Conservation (phyloP, 495 filamentous ascomycete species). For the Penicillium bovifimosum region DNA sequence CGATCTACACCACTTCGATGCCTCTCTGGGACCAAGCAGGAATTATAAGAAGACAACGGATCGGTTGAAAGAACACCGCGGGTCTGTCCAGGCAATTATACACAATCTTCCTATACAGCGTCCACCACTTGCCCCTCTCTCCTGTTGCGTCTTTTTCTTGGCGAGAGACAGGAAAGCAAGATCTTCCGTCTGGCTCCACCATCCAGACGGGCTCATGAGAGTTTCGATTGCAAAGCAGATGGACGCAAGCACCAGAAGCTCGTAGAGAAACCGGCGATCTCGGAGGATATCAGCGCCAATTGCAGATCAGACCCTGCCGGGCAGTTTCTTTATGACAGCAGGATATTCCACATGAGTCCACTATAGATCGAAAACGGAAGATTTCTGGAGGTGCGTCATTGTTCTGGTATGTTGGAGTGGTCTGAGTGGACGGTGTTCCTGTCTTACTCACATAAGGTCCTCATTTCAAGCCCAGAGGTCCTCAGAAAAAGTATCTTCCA, state of each 20-base stretch:
- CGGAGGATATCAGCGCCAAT: not conserved
- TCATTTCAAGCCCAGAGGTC: not conserved
- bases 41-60: no score
- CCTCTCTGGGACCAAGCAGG: no score
- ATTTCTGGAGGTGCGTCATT: slow-evolving; percentile 8
- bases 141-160: slow-evolving; percentile 9
- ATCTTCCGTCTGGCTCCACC: not conserved
- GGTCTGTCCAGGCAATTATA: slow-evolving; percentile 8
- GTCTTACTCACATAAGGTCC: not conserved
- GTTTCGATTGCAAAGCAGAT: not conserved
- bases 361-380: slow-evolving; percentile 19
- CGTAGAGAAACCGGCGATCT: not conserved
- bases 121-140: not conserved
- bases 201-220: not conserved
- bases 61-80: not conserved
- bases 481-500: not conserved
- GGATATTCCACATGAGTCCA: not conserved
- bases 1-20: no score
- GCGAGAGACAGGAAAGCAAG: slow-evolving; percentile 9
- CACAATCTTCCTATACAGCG: not conserved
- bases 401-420: not conserved
- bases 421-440: no score
- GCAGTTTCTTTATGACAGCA: slow-evolving; percentile 1
- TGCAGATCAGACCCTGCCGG: not conserved
- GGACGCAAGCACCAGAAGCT: slow-evolving; percentile 12